These are phyloP conservation scores for Leptographium galeiforme DNA, from an alignment of 2,329 filamentous ascomycete species.

Conservation along the genomic window DNA sequence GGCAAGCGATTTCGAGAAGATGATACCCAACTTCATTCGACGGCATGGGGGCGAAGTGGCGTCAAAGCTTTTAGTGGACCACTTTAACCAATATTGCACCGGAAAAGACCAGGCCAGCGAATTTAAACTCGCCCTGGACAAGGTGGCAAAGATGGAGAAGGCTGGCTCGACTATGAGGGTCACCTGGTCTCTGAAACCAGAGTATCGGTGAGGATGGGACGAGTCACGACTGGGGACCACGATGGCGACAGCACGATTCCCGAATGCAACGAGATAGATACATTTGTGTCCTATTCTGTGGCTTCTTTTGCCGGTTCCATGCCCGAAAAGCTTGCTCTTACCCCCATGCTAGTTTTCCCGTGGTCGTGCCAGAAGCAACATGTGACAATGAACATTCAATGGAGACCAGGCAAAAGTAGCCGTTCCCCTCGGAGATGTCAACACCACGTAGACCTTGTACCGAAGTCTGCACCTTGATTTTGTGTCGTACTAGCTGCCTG, in stretches of 20 bases:
- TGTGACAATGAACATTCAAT: constrained; percentile 33
- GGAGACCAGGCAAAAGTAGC: constrained; percentile 49
- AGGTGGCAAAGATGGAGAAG: constrained; percentile 59
- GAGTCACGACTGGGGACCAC: neutral
- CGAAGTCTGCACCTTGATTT: neutral
- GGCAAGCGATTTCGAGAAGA: constrained; percentile 49
- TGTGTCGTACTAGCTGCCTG: constrained; percentile 32
- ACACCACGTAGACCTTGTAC: constrained; percentile 35
- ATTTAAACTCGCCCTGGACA: constrained; percentile 70
- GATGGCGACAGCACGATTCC: neutral
- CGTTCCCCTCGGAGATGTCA: constrained; percentile 64
- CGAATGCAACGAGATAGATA: neutral
- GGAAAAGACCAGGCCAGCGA: constrained; percentile 56
- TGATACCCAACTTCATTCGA: constrained; percentile 69
- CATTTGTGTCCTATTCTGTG: neutral
- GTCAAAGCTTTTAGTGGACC: constrained; percentile 76
- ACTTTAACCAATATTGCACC: constrained; percentile 72
- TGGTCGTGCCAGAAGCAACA: constrained; percentile 26
- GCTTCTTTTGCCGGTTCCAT: neutral
- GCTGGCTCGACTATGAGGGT: constrained; percentile 36
- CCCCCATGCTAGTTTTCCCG: constrained; percentile 11
- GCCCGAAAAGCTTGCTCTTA: neutral
- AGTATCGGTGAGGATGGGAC: constrained; percentile 12
- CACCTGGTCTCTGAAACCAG: constrained; percentile 37
- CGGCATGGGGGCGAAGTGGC: constrained; percentile 66